These are phyloP conservation scores for Ogataea philodendri DNA, from an alignment of 805 yeast genomes.

Conservation along the genomic window DNA sequence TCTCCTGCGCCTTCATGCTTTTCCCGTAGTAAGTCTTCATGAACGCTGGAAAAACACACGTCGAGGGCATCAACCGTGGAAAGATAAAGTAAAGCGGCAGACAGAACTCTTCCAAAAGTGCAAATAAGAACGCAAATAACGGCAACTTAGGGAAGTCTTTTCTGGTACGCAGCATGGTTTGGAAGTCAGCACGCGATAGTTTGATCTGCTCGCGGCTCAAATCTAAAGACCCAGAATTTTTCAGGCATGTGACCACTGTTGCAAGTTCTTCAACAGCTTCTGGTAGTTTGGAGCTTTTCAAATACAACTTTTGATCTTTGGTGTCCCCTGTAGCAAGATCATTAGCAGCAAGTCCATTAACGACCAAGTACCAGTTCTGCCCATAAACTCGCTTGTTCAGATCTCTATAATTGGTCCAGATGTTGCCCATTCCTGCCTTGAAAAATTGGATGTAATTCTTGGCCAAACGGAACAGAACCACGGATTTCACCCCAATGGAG, in stretches of 20 bases:
- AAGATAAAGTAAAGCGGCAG: constrained; percentile 49
- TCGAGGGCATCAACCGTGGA: constrained; percentile 60
- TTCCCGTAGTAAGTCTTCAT: constrained; percentile 40
- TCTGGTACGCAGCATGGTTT: constrained; percentile 48
- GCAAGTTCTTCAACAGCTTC: constrained; percentile 27
- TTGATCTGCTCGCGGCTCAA: constrained; percentile 17
- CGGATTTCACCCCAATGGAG: constrained; percentile 4
- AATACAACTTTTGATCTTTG: constrained; percentile 21
- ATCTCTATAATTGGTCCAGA: constrained; percentile 45
- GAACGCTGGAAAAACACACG: constrained; percentile 54
- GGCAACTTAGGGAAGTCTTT: constrained; percentile 55
- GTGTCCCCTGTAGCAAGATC: constrained; percentile 29
- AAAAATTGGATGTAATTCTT: constrained; percentile 45
- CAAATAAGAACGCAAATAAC: constrained; percentile 51
- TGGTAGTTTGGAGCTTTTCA: constrained; percentile 16
- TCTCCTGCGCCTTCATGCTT: constrained; percentile 22
- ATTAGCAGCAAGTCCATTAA: constrained; percentile 26
- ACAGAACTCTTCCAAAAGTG: constrained; percentile 56
- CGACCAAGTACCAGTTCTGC: constrained; percentile 29
- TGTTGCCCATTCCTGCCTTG: constrained; percentile 53
- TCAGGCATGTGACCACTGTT: constrained; percentile 24
- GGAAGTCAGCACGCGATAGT: constrained; percentile 44
- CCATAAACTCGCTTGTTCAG: constrained; percentile 29
- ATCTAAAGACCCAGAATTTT: constrained; percentile 20
- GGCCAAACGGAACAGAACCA: constrained; percentile 20